Percentiles rank a stretch among this genome's conserved stretches.
Evolutionary conservation across 2,329 filamentous ascomycete genomes (phyloP).

Genomic region (Hymenoscyphus albidus): DNA sequence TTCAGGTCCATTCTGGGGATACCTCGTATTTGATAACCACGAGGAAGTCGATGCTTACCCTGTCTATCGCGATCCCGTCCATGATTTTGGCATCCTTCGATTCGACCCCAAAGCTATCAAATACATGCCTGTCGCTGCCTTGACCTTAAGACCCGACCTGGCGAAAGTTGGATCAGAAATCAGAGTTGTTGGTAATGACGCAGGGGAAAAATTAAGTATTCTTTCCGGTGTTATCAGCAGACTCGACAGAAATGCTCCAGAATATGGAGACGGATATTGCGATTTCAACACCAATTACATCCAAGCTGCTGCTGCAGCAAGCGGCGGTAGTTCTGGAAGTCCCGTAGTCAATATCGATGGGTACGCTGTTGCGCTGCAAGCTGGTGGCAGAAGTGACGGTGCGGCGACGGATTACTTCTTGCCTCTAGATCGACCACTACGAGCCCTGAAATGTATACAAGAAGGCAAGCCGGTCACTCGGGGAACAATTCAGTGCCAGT

Average conservation of each 20-base stretch:
- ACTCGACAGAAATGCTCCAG: conserved; percentile 91
- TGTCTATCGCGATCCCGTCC: conserved; percentile 95
- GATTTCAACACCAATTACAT: conserved; percentile 98
- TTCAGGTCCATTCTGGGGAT: conserved; percentile 94
- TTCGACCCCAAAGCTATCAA: conserved; percentile 96
- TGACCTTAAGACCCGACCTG: conserved; percentile 78
- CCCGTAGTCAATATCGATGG: conserved; percentile 96
- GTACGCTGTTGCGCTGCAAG: conserved; percentile 86
- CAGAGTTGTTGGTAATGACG: conserved; percentile 95
- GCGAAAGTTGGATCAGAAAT: conserved; percentile 92
- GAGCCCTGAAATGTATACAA: conserved; percentile 83
- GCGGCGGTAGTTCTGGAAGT: conserved; percentile 95
- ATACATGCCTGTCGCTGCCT: conserved; percentile 85
- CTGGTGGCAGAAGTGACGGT: conserved; percentile 87
- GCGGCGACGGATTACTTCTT: conserved; percentile 98
- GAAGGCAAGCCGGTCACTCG: conserved; percentile 71
- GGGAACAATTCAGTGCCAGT: conserved; percentile 97
- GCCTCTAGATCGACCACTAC: conserved; percentile 82
- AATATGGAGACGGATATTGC: conserved; percentile 96
- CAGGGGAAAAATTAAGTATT: conserved; percentile 96
- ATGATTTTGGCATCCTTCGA: conserved; percentile 95
- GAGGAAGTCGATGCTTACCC: conserved; percentile 94
- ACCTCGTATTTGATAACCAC: conserved; percentile 98
- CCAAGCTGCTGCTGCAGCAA: conserved; percentile 93
- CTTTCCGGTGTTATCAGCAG: conserved; percentile 95